Base-by-base conservation (phyloP, 441 rosid genomes). In the Hura crepitans region DNA sequence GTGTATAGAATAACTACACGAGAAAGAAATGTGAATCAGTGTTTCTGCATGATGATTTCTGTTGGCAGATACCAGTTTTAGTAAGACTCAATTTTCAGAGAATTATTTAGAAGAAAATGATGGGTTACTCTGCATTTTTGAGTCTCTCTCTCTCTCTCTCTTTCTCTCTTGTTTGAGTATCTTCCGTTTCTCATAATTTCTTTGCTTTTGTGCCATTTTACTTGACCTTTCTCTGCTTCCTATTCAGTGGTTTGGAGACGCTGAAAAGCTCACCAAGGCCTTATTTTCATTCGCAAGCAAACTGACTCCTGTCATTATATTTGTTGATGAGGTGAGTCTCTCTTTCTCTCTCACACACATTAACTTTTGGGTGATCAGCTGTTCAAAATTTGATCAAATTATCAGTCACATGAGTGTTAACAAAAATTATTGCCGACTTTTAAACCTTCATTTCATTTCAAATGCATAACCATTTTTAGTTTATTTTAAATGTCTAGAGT, bases 161-260 rank as follows among this genome's bases (percentile, higher is more conserved):
- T 33, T 33, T 35, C 4, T 35, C 7, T 35, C n/a, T 9, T 43
- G 15, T 46, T 28, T 27, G 2, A 45, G 25, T 18, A 27, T 47
- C 9, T 28, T 47, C 57, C 30, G 30, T 25, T 39, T 27, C 18
- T n/a, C 45, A n/a, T 58, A 14, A 15, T 63, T 11, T 27, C 17
- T 60, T 30, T 70, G 43, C 75, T 46, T 55, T 65, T 67, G 39
- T 17, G 5, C 17, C 30, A 23, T 63, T 46, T 31, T 70, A 27
- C 50, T 58, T 50, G 45, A 9, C 61, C 45, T 66, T 61, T 30
- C 23, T 69, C 60, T 63, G 39, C 62, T 78, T 68, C 65, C 39
- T 43, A 75, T 66, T 56, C 81, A 92, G 99, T 95, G 99, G 99
- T 92, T 90, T 78, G 99, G 99, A 82, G 99, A 95, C 71, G 97